phyloP scores from a whole-genome alignment of 192 early-diverging fungal genomes.

The Gonapodya sp. region DNA sequence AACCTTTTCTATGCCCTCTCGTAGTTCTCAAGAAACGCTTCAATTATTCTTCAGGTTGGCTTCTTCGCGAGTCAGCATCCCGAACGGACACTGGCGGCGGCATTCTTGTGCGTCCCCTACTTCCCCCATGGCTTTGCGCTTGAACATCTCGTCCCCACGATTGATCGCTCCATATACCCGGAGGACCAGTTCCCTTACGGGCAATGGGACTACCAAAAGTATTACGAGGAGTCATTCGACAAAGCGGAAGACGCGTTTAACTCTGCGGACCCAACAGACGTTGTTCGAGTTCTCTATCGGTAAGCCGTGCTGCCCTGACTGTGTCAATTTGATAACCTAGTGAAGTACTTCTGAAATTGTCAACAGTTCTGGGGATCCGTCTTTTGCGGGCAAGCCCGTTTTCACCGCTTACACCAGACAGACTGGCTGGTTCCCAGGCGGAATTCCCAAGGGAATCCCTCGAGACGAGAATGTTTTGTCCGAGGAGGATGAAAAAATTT shows the following conservation, averaged over 20 bases:
- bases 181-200: conserved; percentile 1
- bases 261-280: neutral
- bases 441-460: neutral
- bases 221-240: neutral
- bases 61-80: neutral
- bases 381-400: neutral
- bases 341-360: neutral
- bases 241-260: neutral
- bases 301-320: too few species aligned
- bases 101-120: conserved; percentile 7
- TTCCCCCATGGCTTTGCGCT: neutral
- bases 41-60: too few species aligned
- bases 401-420: neutral
- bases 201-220: conserved; percentile 8
- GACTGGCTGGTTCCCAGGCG: conserved; percentile 1
- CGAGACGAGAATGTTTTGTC: neutral
- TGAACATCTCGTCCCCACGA: neutral
- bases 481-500: neutral
- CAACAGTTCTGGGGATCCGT: neutral
- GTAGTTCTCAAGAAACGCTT: too few species aligned
- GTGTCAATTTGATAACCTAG: too few species aligned
- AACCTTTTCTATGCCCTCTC: too few species aligned
- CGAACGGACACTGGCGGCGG: neutral
- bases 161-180: neutral
- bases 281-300: neutral